Evolutionary conservation across 306 rosid genomes (phyloP).

Genomic region (Vigna hirtella): DNA sequence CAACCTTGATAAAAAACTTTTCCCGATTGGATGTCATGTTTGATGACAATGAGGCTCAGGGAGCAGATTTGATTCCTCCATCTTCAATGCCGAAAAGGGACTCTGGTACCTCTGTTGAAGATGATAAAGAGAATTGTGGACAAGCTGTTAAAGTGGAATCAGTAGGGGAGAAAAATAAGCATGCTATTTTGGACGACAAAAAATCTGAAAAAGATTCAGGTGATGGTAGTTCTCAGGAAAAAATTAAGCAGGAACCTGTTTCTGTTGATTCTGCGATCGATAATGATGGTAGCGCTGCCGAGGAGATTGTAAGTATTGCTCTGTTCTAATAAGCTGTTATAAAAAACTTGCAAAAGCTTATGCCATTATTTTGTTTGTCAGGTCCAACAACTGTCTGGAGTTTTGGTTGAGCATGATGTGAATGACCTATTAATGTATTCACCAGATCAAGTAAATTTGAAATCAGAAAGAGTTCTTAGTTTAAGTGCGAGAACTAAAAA

Average conservation of each 20-base stretch:
- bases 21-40: constrained; percentile 90
- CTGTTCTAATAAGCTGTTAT: constrained; percentile 18
- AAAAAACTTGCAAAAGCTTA: constrained; percentile 12
- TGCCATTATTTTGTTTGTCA: constrained; percentile 40
- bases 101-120: constrained; percentile 48
- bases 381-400: constrained; percentile 61
- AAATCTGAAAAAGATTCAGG: constrained; percentile 43
- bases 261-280: constrained; percentile 46
- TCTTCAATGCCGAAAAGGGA: constrained; percentile 52
- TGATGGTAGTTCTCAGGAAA: constrained; percentile 52
- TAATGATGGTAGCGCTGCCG: constrained; percentile 45
- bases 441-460: constrained; percentile 59
- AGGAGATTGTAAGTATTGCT: constrained; percentile 56
- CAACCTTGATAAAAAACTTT: constrained; percentile 66
- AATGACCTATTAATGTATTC: constrained; percentile 65
- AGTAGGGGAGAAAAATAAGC: constrained; percentile 45
- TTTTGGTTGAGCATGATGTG: constrained; percentile 67
- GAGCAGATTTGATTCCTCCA: constrained; percentile 51
- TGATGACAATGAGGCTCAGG: constrained; percentile 59
- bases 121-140: constrained; percentile 66
- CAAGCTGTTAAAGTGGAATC: constrained; percentile 41
- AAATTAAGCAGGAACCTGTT: constrained; percentile 42
- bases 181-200: constrained; percentile 43
- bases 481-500: constrained; percentile 55
- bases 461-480: constrained; percentile 51